Percentiles rank a stretch among this genome's conserved stretches.
phyloP scores from a whole-genome alignment of 148 eudicot genomes.

The Rhododendron mucronatum region DNA sequence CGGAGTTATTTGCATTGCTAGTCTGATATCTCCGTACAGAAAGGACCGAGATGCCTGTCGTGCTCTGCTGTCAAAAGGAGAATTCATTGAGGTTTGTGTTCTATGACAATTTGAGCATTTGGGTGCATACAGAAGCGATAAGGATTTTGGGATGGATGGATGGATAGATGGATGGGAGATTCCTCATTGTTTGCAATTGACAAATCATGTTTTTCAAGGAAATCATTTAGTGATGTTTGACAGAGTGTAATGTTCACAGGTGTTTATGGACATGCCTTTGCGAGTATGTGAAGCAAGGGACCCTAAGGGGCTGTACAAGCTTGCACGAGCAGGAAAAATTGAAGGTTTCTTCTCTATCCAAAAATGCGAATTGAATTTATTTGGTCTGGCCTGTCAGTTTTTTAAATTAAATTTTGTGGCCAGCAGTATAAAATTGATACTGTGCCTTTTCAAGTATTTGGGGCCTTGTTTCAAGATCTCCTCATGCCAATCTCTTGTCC shows the following conservation, averaged over 20 bases:
- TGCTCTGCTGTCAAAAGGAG: slow-evolving; percentile 48
- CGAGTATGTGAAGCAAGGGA: slow-evolving; percentile 90
- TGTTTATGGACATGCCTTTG: slow-evolving; percentile 91
- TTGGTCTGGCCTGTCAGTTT: background rate
- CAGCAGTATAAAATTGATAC: too few species aligned
- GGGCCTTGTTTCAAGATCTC: too few species aligned
- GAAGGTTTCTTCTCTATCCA: slow-evolving; percentile 45
- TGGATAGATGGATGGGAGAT: background rate
- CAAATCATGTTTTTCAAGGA: background rate
- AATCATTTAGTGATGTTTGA: background rate
- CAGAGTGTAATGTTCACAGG: slow-evolving; percentile 39
- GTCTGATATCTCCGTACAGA: slow-evolving; percentile 90
- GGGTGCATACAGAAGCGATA: slow-evolving; percentile 4
- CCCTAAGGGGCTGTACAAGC: slow-evolving; percentile 95
- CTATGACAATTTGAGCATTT: slow-evolving; percentile 7
- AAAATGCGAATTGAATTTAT: background rate
- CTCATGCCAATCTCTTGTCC: too few species aligned
- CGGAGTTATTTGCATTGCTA: slow-evolving; percentile 95
- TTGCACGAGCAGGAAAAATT: slow-evolving; percentile 89
- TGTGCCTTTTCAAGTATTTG: too few species aligned
- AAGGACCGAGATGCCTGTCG: slow-evolving; percentile 87
- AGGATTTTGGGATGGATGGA: background rate
- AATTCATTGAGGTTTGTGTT: slow-evolving; percentile 58
- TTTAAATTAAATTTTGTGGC: too few species aligned
- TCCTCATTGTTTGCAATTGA: slow-evolving; percentile 10